Evolutionary conservation across 208 protist genomes (phyloP), one percentile per base, ranked within the genome.

Genomic region (Trypanosoma avium): DNA sequence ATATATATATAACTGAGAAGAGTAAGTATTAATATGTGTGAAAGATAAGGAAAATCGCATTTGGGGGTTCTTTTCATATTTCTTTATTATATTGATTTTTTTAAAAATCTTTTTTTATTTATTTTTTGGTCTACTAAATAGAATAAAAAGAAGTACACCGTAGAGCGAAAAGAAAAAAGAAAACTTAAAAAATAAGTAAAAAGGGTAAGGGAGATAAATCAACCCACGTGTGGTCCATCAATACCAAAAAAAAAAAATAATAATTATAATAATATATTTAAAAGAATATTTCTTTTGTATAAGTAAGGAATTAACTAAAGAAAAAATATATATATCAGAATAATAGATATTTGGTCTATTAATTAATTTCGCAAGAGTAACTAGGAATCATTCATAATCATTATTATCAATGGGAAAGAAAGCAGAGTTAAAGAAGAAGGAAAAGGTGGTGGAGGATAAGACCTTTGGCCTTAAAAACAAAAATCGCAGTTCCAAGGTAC

Each of bases 381-480:
- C n/a, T 30, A 27, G 30, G 4, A 19, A 61, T 38, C 22, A 61
- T 60, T 19, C 24, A 12, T 45, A 19, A 58, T 43, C 10, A 27
- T 35, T 19, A 32, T 10, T 27, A 45, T 30, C 17, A 38, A 68
- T 67, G 71, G 80, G 86, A 30, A 86, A 86, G 61, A 93, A 94
- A 65, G 73, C 83, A 0, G 88, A 93, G 42, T 81, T 86, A 54
- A 96, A 96, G 69, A 75, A 77, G 48, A 88, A 93, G 72, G 90
- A 93, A 30, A 96, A 96, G 67, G 82, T 96, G 19, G 73, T 96
- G 0, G 90, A 96, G 67, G 90, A 96, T 68, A 94, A 93, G 75
- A 97, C 90, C 26, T 97, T 97, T 62, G 92, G 92, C 29, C 79
- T 97, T 24, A 97, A 97, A 64, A 97, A 97, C 72, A 97, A 97